Evolutionary conservation across 495 filamentous ascomycete genomes (phyloP).

Genomic region (Penicillium pulvis): DNA sequence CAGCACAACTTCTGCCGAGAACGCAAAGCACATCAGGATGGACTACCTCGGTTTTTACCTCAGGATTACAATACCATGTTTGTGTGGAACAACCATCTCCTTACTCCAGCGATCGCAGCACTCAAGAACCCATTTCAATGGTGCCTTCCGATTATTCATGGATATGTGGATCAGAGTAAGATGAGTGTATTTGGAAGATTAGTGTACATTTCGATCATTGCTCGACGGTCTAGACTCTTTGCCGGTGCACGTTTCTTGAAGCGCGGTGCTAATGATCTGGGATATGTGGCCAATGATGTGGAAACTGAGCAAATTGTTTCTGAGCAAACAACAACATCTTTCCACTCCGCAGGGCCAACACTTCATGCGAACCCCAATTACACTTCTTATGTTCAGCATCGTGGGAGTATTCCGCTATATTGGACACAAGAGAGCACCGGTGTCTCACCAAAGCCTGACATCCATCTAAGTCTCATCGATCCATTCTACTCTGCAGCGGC

Average conservation of each 20-base stretch:
- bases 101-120: slow-evolving; percentile 68
- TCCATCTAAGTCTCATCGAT: slow-evolving; percentile 90
- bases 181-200: slow-evolving; percentile 80
- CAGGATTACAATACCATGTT: slow-evolving; percentile 92
- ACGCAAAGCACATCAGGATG: slow-evolving; percentile 65
- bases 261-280: slow-evolving; percentile 90
- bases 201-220: slow-evolving; percentile 91
- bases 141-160: slow-evolving; percentile 95
- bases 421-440: slow-evolving; percentile 98
- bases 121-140: slow-evolving; percentile 87
- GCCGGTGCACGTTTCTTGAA: slow-evolving; percentile 94
- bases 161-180: slow-evolving; percentile 90
- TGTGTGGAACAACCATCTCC: slow-evolving; percentile 92
- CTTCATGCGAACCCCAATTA: slow-evolving; percentile 87
- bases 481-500: slow-evolving; percentile 97
- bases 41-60: slow-evolving; percentile 55
- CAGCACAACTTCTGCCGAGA: slow-evolving; percentile 91
- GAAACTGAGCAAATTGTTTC: slow-evolving; percentile 99
- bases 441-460: slow-evolving; percentile 92
- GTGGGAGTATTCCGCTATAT: slow-evolving; percentile 93
- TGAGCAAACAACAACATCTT: slow-evolving; percentile 89
- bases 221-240: slow-evolving; percentile 88
- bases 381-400: slow-evolving; percentile 95
- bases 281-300: slow-evolving; percentile 98
- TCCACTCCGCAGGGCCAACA: slow-evolving; percentile 85